Evolutionary conservation across 192 early-diverging fungal genomes (phyloP).

Genomic region (Mortierella claussenii): DNA sequence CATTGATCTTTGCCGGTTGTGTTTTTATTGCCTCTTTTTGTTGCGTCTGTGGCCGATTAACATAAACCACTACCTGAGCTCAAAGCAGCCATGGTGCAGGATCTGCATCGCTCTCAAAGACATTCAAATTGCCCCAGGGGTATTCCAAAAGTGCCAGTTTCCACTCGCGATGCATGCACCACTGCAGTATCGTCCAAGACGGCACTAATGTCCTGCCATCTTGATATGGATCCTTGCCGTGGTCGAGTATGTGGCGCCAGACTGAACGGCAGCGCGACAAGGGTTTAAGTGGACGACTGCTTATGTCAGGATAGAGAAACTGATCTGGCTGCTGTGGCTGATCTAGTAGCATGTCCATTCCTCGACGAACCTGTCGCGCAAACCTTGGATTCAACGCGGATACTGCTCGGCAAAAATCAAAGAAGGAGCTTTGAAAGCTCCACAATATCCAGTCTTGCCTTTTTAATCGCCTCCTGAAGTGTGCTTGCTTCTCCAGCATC

Average conservation of each 20-base stretch:
- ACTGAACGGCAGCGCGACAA: neutral
- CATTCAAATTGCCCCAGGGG: neutral
- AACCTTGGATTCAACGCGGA: slow-evolving; percentile 15
- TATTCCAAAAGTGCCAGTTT: neutral
- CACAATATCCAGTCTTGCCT: slow-evolving; percentile 12
- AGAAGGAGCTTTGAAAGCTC: slow-evolving; percentile 19
- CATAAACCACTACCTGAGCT: neutral
- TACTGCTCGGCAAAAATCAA: slow-evolving; percentile 11
- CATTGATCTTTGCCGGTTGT: too few species aligned
- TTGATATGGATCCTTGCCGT: neutral
- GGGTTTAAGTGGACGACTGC: too few species aligned
- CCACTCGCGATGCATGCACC: slow-evolving; percentile 21
- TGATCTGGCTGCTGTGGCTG: too few species aligned
- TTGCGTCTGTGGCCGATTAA: too few species aligned
- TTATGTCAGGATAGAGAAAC: neutral
- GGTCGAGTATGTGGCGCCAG: slow-evolving; percentile 23
- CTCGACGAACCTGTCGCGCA: slow-evolving; percentile 23
- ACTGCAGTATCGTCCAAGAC: slow-evolving; percentile 8
- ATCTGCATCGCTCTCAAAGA: neutral
- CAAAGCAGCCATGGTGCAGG: neutral
- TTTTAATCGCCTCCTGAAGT: neutral
- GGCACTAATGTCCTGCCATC: neutral
- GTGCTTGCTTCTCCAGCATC: neutral
- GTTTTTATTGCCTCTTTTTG: too few species aligned
- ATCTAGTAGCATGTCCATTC: neutral